Percentiles rank a stretch among this genome's conserved stretches.
These are phyloP conservation scores for Xylaria bambusicola DNA, from an alignment of 495 filamentous ascomycete species.

Conservation along the genomic window DNA sequence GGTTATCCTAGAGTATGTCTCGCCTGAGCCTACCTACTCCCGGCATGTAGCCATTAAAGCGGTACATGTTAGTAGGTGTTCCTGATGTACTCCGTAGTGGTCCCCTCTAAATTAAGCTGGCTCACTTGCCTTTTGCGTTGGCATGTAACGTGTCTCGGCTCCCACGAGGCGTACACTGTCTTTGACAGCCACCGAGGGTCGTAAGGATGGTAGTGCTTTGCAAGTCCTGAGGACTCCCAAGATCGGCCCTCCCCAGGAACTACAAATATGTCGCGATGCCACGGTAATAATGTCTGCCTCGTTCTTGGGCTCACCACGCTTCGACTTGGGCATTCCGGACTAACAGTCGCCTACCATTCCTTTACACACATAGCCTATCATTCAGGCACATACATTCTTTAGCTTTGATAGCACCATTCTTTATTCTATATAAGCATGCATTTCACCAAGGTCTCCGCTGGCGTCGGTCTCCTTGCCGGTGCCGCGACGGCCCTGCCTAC, in stretches of 20 bases:
- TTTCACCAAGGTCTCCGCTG: conserved; percentile 28
- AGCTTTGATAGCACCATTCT: conserved; percentile 9
- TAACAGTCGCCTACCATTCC: conserved; percentile 8
- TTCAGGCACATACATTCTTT: conserved; percentile 25
- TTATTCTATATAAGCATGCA: no score
- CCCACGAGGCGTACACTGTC: conserved; percentile 11
- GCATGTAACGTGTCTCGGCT: conserved; percentile 35
- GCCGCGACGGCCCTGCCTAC: conserved; percentile 33
- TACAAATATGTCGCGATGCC: conserved; percentile 24
- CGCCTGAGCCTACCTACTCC: conserved; percentile 1
- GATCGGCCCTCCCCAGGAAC: conserved; percentile 6
- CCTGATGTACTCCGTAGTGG: conserved; percentile 1
- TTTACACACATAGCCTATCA: conserved; percentile 6
- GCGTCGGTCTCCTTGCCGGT: conserved; percentile 34
- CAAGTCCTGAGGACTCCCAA: not conserved
- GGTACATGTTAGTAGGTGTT: not conserved
- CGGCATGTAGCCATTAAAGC: no score
- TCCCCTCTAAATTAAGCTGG: not conserved
- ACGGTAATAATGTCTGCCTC: conserved; percentile 14
- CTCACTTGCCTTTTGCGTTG: conserved; percentile 22
- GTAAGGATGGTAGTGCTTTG: not conserved
- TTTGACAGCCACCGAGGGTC: not conserved
- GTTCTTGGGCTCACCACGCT: conserved; percentile 5
- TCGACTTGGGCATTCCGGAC: conserved; percentile 4
- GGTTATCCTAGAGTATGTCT: not conserved